Percentiles rank a stretch among this genome's conserved stretches.
phyloP scores from a whole-genome alignment of 805 yeast species.

The Pichia paraexigua region DNA sequence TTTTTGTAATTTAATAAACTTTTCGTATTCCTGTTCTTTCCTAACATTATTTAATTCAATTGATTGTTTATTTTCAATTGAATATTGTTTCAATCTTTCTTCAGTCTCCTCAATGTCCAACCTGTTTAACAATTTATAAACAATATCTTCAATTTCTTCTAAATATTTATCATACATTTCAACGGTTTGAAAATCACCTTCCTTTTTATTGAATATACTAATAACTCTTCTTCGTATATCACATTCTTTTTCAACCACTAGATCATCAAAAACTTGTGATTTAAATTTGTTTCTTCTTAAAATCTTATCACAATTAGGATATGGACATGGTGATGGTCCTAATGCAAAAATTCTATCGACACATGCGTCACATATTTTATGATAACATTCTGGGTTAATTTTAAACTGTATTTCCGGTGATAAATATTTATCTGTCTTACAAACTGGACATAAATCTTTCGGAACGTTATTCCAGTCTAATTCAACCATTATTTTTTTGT shows the following conservation, averaged over 20 bases:
- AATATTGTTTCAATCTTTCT: conserved; percentile 57
- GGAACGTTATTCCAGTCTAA: conserved; percentile 30
- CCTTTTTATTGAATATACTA: conserved; percentile 71
- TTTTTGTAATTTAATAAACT: conserved; percentile 53
- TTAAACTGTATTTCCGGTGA: conserved; percentile 90
- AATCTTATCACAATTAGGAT: conserved; percentile 80
- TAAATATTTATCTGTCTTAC: conserved; percentile 89
- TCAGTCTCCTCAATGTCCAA: conserved; percentile 65
- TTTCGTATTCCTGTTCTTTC: conserved; percentile 63
- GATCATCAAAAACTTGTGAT: conserved; percentile 86
- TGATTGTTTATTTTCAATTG: conserved; percentile 62
- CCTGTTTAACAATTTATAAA: conserved; percentile 66
- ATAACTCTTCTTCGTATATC: conserved; percentile 78
- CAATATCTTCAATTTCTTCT: conserved; percentile 74
- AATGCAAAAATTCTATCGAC: conserved; percentile 89
- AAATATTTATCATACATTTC: conserved; percentile 67
- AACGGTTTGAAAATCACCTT: conserved; percentile 57
- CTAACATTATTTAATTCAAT: conserved; percentile 71
- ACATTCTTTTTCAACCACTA: conserved; percentile 83
- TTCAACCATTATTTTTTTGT: conserved; percentile 22
- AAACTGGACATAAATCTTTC: conserved; percentile 76
- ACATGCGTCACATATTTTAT: conserved; percentile 93
- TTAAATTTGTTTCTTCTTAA: conserved; percentile 85
- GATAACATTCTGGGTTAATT: conserved; percentile 96
- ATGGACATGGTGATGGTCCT: conserved; percentile 98